phyloP scores from a whole-genome alignment of 2,329 filamentous ascomycete genomes.

The Exophiala phaeomuriformis region DNA sequence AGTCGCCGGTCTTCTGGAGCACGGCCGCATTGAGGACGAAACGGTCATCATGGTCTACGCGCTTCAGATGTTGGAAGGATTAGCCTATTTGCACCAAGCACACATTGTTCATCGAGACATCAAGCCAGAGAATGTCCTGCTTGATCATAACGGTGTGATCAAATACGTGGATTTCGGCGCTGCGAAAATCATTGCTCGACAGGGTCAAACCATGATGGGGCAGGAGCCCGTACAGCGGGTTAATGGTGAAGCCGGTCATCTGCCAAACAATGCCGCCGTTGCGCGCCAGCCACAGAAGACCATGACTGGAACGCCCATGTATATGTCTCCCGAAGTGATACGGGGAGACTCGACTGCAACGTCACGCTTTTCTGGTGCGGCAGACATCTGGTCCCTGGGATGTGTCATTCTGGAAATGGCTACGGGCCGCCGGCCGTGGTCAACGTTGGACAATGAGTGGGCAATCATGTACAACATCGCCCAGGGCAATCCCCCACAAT shows the following conservation, averaged over 20 bases:
- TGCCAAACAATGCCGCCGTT: conserved; percentile 16
- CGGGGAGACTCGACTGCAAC: conserved; percentile 62
- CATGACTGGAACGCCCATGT: conserved; percentile 98
- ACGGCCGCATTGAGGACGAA: conserved; percentile 95
- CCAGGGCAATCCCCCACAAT: conserved; percentile 83
- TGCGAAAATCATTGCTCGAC: conserved; percentile 90
- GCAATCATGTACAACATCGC: conserved; percentile 99
- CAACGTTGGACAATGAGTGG: conserved; percentile 95
- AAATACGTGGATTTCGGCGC: conserved; percentile 99
- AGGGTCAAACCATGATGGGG: conserved; percentile 75
- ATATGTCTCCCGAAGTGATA: conserved; percentile 99
- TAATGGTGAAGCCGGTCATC: conserved; percentile 13
- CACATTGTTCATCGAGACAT: conserved; percentile 94
- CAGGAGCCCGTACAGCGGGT: conserved; percentile 46
- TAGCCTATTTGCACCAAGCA: conserved; percentile 87
- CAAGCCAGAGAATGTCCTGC: conserved; percentile 94
- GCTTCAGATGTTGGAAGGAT: conserved; percentile 83
- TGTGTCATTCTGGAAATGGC: conserved; percentile 98
- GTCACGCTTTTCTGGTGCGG: conserved; percentile 53
- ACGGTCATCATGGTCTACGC: conserved; percentile 96
- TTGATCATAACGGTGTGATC: conserved; percentile 96
- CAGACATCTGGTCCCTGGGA: conserved; percentile 93
- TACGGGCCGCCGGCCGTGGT: conserved; percentile 89
- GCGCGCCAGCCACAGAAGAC: conserved; percentile 60
- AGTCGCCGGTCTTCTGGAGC: conserved; percentile 79